Conservation (phyloP, 192 early-diverging fungal species). For the Coemansia sp. region DNA sequence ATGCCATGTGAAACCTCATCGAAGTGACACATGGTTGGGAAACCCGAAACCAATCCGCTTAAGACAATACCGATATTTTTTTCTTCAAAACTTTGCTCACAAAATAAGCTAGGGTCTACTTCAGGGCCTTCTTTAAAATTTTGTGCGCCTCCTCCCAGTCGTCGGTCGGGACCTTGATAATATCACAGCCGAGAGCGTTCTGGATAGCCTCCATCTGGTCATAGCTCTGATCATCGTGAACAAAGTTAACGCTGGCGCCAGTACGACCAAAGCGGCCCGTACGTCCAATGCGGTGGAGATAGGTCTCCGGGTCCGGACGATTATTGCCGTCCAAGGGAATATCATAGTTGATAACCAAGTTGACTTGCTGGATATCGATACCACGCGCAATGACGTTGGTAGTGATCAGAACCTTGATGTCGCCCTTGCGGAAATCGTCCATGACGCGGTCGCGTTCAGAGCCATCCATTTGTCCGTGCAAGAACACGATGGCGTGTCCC, state of each 20-base stretch:
- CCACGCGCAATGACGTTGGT: slow-evolving; percentile 98
- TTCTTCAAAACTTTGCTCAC: too few relatives aligned
- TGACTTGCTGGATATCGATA: slow-evolving; percentile 96
- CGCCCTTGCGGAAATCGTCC: slow-evolving; percentile 88
- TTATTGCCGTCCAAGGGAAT: slow-evolving; percentile 73
- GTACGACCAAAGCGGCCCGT: slow-evolving; percentile 97
- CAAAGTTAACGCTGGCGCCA: slow-evolving; percentile 94
- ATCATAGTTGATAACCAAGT: slow-evolving; percentile 96
- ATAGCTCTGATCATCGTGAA: slow-evolving; percentile 75
- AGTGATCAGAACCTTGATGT: slow-evolving; percentile 91
- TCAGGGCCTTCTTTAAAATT: slow-evolving; percentile 80
- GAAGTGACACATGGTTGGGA: too few relatives aligned
- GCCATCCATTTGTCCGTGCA: slow-evolving; percentile 83
- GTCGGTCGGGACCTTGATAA: slow-evolving; percentile 81
- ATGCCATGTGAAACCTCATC: too few relatives aligned
- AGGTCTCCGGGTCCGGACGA: slow-evolving; percentile 88
- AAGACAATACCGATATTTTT: too few relatives aligned
- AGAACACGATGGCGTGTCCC: slow-evolving; percentile 80
- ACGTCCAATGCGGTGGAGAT: slow-evolving; percentile 96
- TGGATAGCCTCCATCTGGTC: slow-evolving; percentile 84
- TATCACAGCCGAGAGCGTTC: slow-evolving; percentile 76
- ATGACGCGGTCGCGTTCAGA: slow-evolving; percentile 87
- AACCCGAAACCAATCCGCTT: too few relatives aligned
- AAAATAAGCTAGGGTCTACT: slow-evolving; percentile 11
- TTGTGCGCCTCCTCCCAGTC: slow-evolving; percentile 82